These are phyloP conservation scores for Aspergillus diversus DNA, from an alignment of 495 filamentous ascomycete species.

Conservation along the genomic window DNA sequence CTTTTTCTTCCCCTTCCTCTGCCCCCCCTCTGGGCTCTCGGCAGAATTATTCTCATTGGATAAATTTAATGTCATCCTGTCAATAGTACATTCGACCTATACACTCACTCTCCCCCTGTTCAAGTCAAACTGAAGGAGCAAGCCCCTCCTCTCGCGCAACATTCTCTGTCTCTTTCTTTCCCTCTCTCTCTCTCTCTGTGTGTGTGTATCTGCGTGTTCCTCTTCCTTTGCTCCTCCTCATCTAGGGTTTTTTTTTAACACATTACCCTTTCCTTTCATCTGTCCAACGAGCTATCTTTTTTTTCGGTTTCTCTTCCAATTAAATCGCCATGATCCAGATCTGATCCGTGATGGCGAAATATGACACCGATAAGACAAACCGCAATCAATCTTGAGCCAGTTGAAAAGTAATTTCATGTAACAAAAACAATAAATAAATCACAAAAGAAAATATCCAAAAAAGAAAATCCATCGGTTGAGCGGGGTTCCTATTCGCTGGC, in stretches of 20 bases:
- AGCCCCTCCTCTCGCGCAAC: conserved; percentile 1
- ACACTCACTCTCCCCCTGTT: conserved; percentile 17
- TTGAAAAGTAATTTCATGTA: conserved; percentile 10
- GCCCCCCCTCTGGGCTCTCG: conserved; percentile 3
- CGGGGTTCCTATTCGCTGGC: conserved; percentile 1
- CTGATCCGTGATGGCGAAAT: conserved; percentile 13
- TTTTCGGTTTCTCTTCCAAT: conserved; percentile 8
- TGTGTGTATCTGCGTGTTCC: neutral
- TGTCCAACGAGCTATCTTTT: neutral
- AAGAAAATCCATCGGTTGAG: neutral
- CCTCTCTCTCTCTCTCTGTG: neutral
- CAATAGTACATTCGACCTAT: conserved; percentile 29
- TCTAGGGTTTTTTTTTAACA: neutral
- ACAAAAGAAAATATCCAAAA: neutral
- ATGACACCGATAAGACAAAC: conserved; percentile 20
- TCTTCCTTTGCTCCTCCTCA: neutral
- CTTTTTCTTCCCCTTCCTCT: conserved; percentile 11
- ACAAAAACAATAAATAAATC: conserved; percentile 5
- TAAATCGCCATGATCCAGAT: conserved; percentile 15
- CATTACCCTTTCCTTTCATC: neutral
- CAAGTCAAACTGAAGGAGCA: conserved; percentile 22
- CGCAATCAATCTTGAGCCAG: conserved; percentile 10
- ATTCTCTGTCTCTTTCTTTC: conserved; percentile 10
- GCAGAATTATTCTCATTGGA: conserved; percentile 21
- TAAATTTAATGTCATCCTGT: conserved; percentile 16